Percentiles rank a stretch among this genome's conserved stretches.
These are phyloP conservation scores for Aspergillus intermedius DNA, from an alignment of 2,329 filamentous ascomycete species.

Conservation along the genomic window DNA sequence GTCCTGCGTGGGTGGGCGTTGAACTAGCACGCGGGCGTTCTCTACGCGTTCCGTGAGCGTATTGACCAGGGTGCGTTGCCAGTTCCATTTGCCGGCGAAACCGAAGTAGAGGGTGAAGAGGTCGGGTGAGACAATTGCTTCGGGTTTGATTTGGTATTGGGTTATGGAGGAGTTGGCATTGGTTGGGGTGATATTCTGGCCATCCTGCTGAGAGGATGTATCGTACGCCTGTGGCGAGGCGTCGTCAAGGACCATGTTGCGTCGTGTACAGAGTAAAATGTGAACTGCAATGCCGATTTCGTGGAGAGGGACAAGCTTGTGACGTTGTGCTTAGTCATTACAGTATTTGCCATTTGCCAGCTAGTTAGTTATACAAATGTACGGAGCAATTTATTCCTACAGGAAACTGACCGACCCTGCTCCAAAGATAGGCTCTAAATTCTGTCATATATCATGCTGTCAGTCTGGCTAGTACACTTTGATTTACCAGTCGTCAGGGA, in stretches of 20 bases:
- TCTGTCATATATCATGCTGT: too few species aligned
- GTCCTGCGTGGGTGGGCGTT: slow-evolving; percentile 25
- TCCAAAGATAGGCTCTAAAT: too few species aligned
- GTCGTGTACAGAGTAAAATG: neutral
- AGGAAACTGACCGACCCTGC: too few species aligned
- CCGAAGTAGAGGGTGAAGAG: slow-evolving; percentile 22
- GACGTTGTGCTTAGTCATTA: neutral
- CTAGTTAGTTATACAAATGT: too few species aligned
- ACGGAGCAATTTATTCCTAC: too few species aligned
- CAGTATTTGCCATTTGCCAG: too few species aligned
- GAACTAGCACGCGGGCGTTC: slow-evolving; percentile 14
- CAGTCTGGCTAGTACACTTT: too few species aligned
- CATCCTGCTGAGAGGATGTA: slow-evolving; percentile 3
- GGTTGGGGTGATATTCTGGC: slow-evolving; percentile 1
- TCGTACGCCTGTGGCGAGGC: slow-evolving; percentile 13
- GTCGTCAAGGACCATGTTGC: slow-evolving; percentile 21
- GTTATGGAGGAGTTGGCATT: slow-evolving; percentile 11
- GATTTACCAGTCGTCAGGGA: too few species aligned
- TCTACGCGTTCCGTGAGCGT: slow-evolving; percentile 13
- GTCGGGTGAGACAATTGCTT: slow-evolving; percentile 19
- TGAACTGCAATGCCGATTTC: too few species aligned
- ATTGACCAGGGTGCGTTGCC: slow-evolving; percentile 7
- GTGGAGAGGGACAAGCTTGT: neutral
- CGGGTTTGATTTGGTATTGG: slow-evolving; percentile 16
- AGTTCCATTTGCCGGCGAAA: slow-evolving; percentile 18